Evolutionary conservation across 2,329 filamentous ascomycete genomes (phyloP), one percentile per base, ranked within the genome.

Genomic region (Cladosporium sp.): DNA sequence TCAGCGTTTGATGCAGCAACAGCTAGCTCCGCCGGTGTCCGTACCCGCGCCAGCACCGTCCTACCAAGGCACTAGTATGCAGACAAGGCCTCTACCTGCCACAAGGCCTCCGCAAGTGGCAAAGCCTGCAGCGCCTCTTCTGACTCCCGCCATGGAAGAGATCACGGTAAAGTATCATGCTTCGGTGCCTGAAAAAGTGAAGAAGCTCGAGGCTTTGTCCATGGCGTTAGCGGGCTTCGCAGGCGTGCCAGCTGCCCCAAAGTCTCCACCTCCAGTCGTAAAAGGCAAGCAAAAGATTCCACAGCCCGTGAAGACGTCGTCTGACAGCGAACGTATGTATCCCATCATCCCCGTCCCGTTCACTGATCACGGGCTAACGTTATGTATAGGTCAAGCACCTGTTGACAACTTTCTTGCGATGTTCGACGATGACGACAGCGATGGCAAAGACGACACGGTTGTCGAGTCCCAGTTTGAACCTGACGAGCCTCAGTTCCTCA

Each of bases 181-280:
- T 43, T 28, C 48, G 22, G 55, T 65, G 11, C 48, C 50, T 10
- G 52, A 60, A 16, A 65, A 65, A 59, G 55, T 63, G 11, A 52
- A 58, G 9, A 64, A 60, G 51, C 55, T 65, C 2, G 52, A 62
- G 31, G 54, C 54, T 22, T 51, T 65, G 38, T 65, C 63, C 14
- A 41, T 49, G 4, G 58, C 62, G 11, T 54, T 66, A 18, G 61
- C 58, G 5, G 58, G 59, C 28, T 65, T 66, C 37, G 63, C 63
- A 35, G 62, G 63, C 31, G 58, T 63, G 16, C 59, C 59, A 11
- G 44, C 40, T 42, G 19, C 48, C 9, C 13, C 14, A 9, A 50
- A 50, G 16, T 13, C 40, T 31, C 38, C 40, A 11, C 14, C 10
- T 1, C 40, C 46, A 8, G 34, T 22, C 13, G 3, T 10, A 31